These are phyloP conservation scores for Rhodotorula graminis DNA, from an alignment of 768 basidiomycete genomes.

Conservation along the genomic window DNA sequence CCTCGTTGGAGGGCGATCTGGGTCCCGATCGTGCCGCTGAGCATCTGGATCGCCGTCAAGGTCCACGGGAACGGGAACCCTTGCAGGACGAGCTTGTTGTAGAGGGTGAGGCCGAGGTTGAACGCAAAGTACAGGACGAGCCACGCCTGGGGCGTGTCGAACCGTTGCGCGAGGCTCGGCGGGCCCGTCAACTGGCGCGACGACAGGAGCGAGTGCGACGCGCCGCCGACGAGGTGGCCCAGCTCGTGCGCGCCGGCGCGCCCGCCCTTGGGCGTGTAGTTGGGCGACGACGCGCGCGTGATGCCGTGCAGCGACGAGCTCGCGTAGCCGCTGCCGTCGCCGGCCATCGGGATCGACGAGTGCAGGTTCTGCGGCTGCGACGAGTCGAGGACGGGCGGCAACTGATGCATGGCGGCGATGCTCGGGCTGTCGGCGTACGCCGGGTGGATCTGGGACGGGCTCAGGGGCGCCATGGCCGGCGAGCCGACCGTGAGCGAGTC, in stretches of 20 bases:
- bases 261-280: neutral
- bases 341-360: slow-evolving; percentile 19
- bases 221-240: neutral
- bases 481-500: neutral
- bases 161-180: neutral
- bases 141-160: slow-evolving; percentile 52
- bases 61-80: slow-evolving; percentile 95
- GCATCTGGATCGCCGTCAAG: slow-evolving; percentile 82
- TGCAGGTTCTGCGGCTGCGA: slow-evolving; percentile 14
- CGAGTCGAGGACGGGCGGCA: neutral
- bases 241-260: neutral
- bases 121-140: slow-evolving; percentile 77
- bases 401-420: neutral
- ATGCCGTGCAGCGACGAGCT: slow-evolving; percentile 6
- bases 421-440: slow-evolving; percentile 22
- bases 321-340: neutral
- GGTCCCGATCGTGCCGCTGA: slow-evolving; percentile 80
- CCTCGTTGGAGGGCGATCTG: slow-evolving; percentile 59
- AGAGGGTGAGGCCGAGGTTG: slow-evolving; percentile 86
- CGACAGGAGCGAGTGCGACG: slow-evolving; percentile 15
- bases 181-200: neutral
- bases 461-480: slow-evolving; percentile 1
- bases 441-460: slow-evolving; percentile 35
- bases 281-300: slow-evolving; percentile 2
- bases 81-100: slow-evolving; percentile 88